A percentile compares a stretch with the other conserved stretches of the same genome.
Evolutionary conservation across 2,329 filamentous ascomycete genomes (phyloP).

Genomic region (Leptographium wingfieldii): DNA sequence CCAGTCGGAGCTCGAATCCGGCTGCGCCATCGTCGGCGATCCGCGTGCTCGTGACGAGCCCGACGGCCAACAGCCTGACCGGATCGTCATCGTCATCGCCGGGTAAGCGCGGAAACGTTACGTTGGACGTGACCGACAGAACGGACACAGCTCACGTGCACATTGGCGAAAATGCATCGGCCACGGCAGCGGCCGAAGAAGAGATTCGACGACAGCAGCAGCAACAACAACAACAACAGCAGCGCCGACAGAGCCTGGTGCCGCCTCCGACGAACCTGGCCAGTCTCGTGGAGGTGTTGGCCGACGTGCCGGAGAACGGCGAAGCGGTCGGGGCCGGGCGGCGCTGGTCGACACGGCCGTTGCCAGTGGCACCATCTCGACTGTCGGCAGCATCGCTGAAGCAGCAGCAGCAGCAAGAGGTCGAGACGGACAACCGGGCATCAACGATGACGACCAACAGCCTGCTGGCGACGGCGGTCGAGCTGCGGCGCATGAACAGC

Average conservation of each 20-base stretch:
- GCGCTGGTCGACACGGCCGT: slow-evolving; percentile 1
- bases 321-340: neutral
- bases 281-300: neutral
- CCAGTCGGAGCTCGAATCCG: neutral
- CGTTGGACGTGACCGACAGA: neutral
- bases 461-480: slow-evolving; percentile 32
- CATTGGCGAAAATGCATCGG: neutral
- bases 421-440: neutral
- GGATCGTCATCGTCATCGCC: neutral
- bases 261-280: neutral
- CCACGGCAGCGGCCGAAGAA: neutral
- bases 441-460: slow-evolving; percentile 1
- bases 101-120: neutral
- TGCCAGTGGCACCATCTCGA: slow-evolving; percentile 3
- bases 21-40: neutral
- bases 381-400: neutral
- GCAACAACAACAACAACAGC: neutral
- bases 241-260: neutral
- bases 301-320: neutral
- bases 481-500: slow-evolving; percentile 47
- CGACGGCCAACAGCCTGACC: neutral
- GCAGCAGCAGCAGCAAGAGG: neutral
- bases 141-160: neutral
- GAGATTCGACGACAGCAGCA: neutral
- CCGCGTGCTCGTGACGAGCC: slow-evolving; percentile 4